Percentiles rank a stretch among this genome's conserved stretches.
Evolutionary conservation across 768 basidiomycete genomes (phyloP).

Genomic region (Heimioporus sp.): DNA sequence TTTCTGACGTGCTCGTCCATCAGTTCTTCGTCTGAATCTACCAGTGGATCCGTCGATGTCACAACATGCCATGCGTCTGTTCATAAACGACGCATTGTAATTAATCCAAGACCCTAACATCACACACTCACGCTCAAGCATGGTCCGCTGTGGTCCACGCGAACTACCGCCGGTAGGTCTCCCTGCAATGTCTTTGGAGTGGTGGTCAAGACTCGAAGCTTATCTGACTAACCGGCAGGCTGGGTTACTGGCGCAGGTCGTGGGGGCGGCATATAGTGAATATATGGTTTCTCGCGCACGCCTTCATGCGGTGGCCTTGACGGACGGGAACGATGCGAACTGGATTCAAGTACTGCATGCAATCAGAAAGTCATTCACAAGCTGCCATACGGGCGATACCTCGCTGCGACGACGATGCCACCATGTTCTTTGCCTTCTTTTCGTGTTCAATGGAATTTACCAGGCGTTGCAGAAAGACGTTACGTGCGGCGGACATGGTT

Average conservation of each 20-base stretch:
- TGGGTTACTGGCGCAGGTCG: conserved; percentile 17
- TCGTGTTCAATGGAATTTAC: conserved; percentile 55
- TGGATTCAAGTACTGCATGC: conserved; percentile 20
- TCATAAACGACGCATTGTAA: background rate
- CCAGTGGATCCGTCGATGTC: conserved; percentile 59
- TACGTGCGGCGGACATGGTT: conserved; percentile 70
- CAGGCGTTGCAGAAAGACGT: conserved; percentile 67
- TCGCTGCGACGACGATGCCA: conserved; percentile 30
- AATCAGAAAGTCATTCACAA: conserved; percentile 10
- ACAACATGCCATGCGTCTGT: conserved; percentile 75
- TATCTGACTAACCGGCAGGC: conserved; percentile 19
- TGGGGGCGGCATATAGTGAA: conserved; percentile 32
- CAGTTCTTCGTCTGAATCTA: conserved; percentile 72
- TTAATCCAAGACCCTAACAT: background rate
- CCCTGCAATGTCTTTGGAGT: conserved; percentile 17
- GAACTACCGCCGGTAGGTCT: conserved; percentile 7
- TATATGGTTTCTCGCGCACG: conserved; percentile 32
- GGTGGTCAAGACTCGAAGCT: background rate
- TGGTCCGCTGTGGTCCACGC: conserved; percentile 36
- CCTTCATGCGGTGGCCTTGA: conserved; percentile 23
- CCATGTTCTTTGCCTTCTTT: conserved; percentile 42
- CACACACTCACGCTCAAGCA: conserved; percentile 42
- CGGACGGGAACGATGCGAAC: conserved; percentile 25
- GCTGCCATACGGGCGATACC: conserved; percentile 9
- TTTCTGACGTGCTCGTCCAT: conserved; percentile 58